phyloP scores from a whole-genome alignment of 352 stramenopile genomes.

The Phytopythium kandeliae region DNA sequence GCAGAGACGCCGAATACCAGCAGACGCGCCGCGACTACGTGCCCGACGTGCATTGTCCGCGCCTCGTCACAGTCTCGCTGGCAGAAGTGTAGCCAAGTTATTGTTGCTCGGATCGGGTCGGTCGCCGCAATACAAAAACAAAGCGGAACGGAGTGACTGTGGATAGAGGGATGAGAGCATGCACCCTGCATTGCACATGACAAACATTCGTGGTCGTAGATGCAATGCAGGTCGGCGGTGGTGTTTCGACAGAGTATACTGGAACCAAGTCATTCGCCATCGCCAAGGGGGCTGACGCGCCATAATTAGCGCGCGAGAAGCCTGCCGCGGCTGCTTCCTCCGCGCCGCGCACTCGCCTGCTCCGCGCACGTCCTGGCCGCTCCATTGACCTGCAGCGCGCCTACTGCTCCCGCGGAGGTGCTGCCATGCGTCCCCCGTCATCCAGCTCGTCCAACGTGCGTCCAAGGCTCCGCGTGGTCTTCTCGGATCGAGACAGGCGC shows the following conservation, averaged over 20 bases:
- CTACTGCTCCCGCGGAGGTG: no score
- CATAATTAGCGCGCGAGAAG: neutral
- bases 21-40: constrained; percentile 42
- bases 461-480: no score
- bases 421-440: neutral
- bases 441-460: constrained; percentile 1
- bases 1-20: constrained; percentile 29
- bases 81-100: no score
- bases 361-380: neutral
- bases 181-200: no score
- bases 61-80: constrained; percentile 44
- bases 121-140: no score
- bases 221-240: no score
- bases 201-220: no score
- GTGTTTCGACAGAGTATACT: neutral
- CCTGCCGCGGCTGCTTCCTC: neutral
- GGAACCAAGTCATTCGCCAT: neutral
- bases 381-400: no score
- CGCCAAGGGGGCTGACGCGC: neutral
- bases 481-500: no score
- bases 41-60: constrained; percentile 61
- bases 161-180: no score
- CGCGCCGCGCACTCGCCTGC: neutral
- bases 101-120: no score
- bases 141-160: no score